phyloP scores from a whole-genome alignment of 139 green algal genomes.

The Chlamydomonas eustigma region DNA sequence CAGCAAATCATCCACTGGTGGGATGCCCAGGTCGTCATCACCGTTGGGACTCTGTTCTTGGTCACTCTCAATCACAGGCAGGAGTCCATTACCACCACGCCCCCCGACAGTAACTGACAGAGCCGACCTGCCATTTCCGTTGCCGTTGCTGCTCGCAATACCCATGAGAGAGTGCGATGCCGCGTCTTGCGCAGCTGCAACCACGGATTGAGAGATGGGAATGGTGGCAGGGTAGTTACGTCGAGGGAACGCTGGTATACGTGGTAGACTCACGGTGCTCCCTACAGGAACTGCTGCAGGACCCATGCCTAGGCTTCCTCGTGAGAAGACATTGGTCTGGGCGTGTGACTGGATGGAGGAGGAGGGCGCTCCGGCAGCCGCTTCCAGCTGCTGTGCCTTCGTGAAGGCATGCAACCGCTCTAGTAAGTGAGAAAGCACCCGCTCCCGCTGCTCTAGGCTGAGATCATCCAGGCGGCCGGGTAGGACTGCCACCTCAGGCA shows the following conservation, averaged over 20 bases:
- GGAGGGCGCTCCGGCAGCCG: not conserved
- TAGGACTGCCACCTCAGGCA: not conserved
- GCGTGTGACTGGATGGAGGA: no score
- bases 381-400: not conserved
- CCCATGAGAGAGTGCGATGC: not conserved
- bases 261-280: not conserved
- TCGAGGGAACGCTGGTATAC: not conserved
- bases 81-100: not conserved
- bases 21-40: not conserved
- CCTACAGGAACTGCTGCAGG: no score
- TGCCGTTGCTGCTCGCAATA: not conserved
- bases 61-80: no score
- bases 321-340: no score
- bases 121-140: not conserved
- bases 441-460: constrained; percentile 36
- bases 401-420: constrained; percentile 30
- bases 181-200: not conserved
- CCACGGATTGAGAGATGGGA: not conserved
- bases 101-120: not conserved
- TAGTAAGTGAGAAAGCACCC: constrained; percentile 38
- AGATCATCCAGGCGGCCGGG: constrained; percentile 41
- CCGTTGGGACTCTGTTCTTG: not conserved
- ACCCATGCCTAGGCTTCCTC: not conserved
- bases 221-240: not conserved
- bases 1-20: not conserved